Evolutionary conservation across 805 yeast genomes (phyloP).

Genomic region (Candida tammaniensis): DNA sequence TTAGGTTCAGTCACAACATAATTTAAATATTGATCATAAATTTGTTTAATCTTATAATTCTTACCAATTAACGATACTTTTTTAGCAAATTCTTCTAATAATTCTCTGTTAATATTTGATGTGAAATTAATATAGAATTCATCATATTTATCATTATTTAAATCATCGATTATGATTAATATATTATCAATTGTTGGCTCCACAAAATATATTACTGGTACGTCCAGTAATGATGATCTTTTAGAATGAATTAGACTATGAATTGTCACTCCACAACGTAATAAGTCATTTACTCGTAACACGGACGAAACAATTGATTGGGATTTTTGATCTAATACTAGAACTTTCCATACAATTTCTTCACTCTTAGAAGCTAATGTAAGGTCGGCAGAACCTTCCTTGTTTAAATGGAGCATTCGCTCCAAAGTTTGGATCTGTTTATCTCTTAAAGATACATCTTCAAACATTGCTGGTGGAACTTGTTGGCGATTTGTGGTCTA

Average conservation of each 20-base stretch:
- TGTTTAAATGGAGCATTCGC: constrained; percentile 82
- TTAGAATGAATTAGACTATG: constrained; percentile 71
- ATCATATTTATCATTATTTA: constrained; percentile 72
- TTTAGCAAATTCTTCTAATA: constrained; percentile 86
- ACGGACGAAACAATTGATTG: constrained; percentile 87
- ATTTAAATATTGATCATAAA: constrained; percentile 90
- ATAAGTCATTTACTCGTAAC: constrained; percentile 85
- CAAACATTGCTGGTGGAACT: neutral
- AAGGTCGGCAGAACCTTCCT: constrained; percentile 52
- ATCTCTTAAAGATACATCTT: constrained; percentile 10
- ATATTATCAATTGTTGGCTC: constrained; percentile 83
- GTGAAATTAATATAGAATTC: constrained; percentile 84
- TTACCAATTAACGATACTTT: constrained; percentile 72
- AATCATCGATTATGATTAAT: constrained; percentile 64
- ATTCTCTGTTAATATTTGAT: constrained; percentile 68
- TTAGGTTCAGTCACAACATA: constrained; percentile 92
- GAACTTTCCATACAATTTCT: constrained; percentile 85
- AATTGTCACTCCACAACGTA: constrained; percentile 88
- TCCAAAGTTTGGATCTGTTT: constrained; percentile 42
- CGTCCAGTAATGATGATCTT: constrained; percentile 87
- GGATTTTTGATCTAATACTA: constrained; percentile 76
- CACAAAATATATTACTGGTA: constrained; percentile 89
- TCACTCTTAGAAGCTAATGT: constrained; percentile 56
- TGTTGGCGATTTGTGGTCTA: too few relatives aligned
- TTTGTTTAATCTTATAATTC: constrained; percentile 74